Base-by-base conservation (phyloP, 2,329 filamentous ascomycete genomes). In the Nothopassalora personata region DNA sequence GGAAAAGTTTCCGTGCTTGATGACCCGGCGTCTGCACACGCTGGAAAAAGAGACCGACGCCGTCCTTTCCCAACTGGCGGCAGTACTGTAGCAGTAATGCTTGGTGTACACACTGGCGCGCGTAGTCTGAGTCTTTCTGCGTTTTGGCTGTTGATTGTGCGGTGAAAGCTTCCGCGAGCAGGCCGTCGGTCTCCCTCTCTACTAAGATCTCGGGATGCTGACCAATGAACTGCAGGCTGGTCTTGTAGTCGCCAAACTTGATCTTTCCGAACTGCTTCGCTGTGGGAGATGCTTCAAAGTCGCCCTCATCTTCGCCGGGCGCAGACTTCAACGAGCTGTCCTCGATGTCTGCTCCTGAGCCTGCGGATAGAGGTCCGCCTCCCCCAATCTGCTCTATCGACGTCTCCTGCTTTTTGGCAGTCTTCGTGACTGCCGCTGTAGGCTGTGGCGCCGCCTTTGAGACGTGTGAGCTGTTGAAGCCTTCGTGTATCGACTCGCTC, bases 71-170 rank as follows among this genome's bases (percentile, higher is more conserved):
- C 6, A 99, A 81, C 46, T 91, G 88, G 9, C 93, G 86, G 77
- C 94, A 99, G 79, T 99, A 99, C 74, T 99, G 94, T 45, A 99
- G 78, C 11, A 99, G 81, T 15, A 97, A 81, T 3, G 89, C 93
- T 73, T 97, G 92, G 75, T 99, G 94, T 23, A 99, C 91, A 75
- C 87, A 97, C 73, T 93, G 90, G 51, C 87, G 84, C 4, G 90
- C 86, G 66, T 88, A 84, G n/a, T 90, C 87, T 36, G 68, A 63
- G n/a, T 70, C 66, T 30, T 68, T 67, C 50, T 64, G 60, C 31
- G 43, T 65, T 65, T 89, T 85, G 57, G 85, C 84, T 64, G 90
- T 86, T 60, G 95, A 83, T 64, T 93, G 89, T 0, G 87, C 86
- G 72, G 96, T 92, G 76, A 99, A 97, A 0, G 92, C 94, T 75